Evolutionary conservation across 768 basidiomycete species (phyloP).

Genomic region (Lactarius indigo): DNA sequence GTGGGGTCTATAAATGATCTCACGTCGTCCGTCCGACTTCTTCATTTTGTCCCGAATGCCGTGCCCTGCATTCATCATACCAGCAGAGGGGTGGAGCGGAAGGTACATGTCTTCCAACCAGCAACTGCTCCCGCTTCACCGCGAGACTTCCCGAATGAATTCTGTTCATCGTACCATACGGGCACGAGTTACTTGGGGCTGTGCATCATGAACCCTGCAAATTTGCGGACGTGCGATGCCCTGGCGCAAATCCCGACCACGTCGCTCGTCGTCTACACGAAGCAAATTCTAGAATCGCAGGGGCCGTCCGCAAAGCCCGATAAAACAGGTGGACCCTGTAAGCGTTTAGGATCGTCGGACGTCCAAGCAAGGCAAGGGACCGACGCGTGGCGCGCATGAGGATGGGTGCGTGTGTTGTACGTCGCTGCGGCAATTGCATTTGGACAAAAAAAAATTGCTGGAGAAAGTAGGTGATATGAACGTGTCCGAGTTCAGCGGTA

Average conservation of each 20-base stretch:
- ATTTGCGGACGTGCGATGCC: constrained; percentile 3
- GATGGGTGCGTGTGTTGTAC: constrained; percentile 14
- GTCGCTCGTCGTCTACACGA: background rate
- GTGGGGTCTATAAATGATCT: constrained; percentile 16
- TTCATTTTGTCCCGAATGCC: constrained; percentile 8
- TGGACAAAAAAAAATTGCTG: background rate
- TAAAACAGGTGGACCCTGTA: background rate
- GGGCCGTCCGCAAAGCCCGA: background rate
- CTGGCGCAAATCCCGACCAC: constrained; percentile 8
- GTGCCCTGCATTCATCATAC: constrained; percentile 2
- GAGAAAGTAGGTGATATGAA: constrained; percentile 7
- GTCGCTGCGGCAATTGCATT: constrained; percentile 18
- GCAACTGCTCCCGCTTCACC: background rate
- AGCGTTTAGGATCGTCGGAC: constrained; percentile 13
- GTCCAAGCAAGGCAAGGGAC: constrained; percentile 15
- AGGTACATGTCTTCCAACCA: background rate
- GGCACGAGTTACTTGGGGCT: background rate
- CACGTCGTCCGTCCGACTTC: background rate
- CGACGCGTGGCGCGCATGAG: constrained; percentile 23
- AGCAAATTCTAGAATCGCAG: constrained; percentile 2
- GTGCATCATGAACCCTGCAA: background rate
- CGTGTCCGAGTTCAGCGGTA: constrained; percentile 20
- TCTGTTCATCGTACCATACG: background rate
- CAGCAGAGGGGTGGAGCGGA: background rate
- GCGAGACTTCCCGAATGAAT: background rate